A percentile compares a stretch with the other conserved stretches of the same genome.
These are phyloP conservation scores for Elaeagnus macrophylla DNA, from an alignment of 306 rosid genomes.

Conservation along the genomic window DNA sequence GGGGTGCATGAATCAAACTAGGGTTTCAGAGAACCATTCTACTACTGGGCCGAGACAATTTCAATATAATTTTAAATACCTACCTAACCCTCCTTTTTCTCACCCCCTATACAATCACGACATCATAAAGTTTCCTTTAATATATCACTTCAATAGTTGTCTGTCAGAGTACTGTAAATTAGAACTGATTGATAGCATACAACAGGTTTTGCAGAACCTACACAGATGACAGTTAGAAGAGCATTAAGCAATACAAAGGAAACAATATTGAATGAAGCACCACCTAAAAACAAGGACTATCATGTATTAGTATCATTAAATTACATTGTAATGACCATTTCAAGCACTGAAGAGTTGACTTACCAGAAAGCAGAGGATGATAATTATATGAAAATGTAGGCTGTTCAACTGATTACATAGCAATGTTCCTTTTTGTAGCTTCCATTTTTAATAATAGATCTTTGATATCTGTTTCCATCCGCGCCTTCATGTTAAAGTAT, in stretches of 20 bases:
- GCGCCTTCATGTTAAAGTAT: slow-evolving; percentile 70
- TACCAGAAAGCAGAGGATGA: slow-evolving; percentile 1
- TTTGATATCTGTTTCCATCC: slow-evolving; percentile 88
- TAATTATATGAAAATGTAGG: not conserved
- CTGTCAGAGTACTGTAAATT: slow-evolving; percentile 8
- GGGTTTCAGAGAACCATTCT: too few relatives aligned
- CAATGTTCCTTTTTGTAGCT: slow-evolving; percentile 77
- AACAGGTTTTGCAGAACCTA: slow-evolving; percentile 38
- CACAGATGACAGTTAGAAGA: slow-evolving; percentile 54
- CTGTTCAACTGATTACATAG: slow-evolving; percentile 34
- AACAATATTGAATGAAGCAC: not conserved
- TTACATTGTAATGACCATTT: slow-evolving; percentile 8
- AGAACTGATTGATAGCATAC: slow-evolving; percentile 29
- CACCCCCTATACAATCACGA: not conserved
- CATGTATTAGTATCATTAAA: not conserved
- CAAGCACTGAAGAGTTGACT: not conserved
- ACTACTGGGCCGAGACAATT: too few relatives aligned
- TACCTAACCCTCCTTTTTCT: slow-evolving; percentile 1
- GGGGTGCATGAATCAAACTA: too few relatives aligned
- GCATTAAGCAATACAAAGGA: slow-evolving; percentile 2
- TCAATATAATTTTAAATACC: too few relatives aligned
- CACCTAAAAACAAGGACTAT: not conserved
- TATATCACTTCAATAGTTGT: not conserved
- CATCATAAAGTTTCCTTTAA: not conserved
- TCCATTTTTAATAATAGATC: slow-evolving; percentile 88